Evolutionary conservation across 2,329 filamentous ascomycete species (phyloP), one percentile per base, ranked within the genome.

Genomic region (Penicillium sp.): DNA sequence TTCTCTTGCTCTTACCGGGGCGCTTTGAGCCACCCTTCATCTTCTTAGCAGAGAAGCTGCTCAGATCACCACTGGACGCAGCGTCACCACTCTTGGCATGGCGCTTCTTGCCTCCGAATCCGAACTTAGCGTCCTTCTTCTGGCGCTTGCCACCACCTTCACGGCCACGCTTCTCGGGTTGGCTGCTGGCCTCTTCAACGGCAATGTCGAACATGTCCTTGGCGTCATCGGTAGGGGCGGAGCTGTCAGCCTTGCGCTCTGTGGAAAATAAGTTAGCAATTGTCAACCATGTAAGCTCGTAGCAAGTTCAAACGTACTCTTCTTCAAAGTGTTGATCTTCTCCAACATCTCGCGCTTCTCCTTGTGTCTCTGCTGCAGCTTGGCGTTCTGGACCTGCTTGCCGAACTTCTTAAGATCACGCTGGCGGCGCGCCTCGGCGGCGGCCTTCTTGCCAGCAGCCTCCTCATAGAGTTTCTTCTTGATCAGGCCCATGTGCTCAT

Each of bases 391-490:
- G 49, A 97, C 94, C 75, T 96, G 91, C 81, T 99, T 99, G 73
- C 94, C 94, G 72, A 97, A 99, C 79, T 97, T 99, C 86, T 97
- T 97, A 68, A 97, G 81, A 74, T 99, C 94, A 60, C 94, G 84
- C 79, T 93, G 88, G 78, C 92, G 92, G 72, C 92, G 86, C 6
- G 94, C 94, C 75, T 99, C 94, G 22, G 90, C 87, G 27, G 91
- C 85, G 1, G 94, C 93, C 81, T 96, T 96, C 83, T 96, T 96
- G 58, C 86, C 82, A 10, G 93, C 90, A 0, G 93, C 94, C 70
- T 95, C 91, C 68, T 97, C 92, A 59, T 96, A 83, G 67, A 97
- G 80, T 82, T 95, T 96, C 69, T 88, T 86, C 82, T 95, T 95
- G 72, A 99, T 90, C 82, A 90, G 92, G 72, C 90, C 90, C 94